Conservation (phyloP, 1,284 basidiomycete genomes). For the Cryptococcus jaspeensis region DNA sequence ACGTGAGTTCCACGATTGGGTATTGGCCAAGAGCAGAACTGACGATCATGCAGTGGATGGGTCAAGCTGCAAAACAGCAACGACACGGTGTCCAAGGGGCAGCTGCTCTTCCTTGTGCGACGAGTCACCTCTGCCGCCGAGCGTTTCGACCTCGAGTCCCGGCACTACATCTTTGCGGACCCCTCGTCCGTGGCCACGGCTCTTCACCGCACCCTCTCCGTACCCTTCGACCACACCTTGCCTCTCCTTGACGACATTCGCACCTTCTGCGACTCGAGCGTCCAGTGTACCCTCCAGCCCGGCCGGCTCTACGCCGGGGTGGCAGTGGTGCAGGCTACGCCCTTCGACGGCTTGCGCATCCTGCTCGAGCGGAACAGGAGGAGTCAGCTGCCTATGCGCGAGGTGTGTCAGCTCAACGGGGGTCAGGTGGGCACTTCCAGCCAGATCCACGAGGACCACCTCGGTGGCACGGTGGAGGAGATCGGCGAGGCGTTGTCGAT, state of each 20-base stretch:
- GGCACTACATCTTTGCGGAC: slow-evolving; percentile 53
- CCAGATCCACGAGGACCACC: slow-evolving; percentile 9
- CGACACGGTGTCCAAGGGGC: slow-evolving; percentile 53
- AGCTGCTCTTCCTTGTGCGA: slow-evolving; percentile 53
- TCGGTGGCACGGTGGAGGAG: slow-evolving; percentile 47
- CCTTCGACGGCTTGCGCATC: slow-evolving; percentile 53
- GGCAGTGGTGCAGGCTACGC: slow-evolving; percentile 52
- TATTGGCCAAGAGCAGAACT: neutral
- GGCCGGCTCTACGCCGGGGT: slow-evolving; percentile 51
- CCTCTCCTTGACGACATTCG: slow-evolving; percentile 50
- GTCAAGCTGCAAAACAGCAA: slow-evolving; percentile 39
- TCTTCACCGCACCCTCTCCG: slow-evolving; percentile 50
- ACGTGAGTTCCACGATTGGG: slow-evolving; percentile 36
- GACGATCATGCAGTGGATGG: slow-evolving; percentile 38
- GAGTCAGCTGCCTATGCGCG: slow-evolving; percentile 51
- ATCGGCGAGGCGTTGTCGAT: slow-evolving; percentile 48
- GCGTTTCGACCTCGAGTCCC: slow-evolving; percentile 46
- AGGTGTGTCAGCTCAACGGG: slow-evolving; percentile 39
- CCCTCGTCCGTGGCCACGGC: slow-evolving; percentile 46
- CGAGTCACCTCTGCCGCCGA: slow-evolving; percentile 47
- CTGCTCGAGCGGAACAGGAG: slow-evolving; percentile 46
- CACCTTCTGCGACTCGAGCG: slow-evolving; percentile 45
- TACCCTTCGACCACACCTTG: slow-evolving; percentile 49
- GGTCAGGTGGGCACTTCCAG: slow-evolving; percentile 3
- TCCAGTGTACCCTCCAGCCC: slow-evolving; percentile 39